Conservation (phyloP, 345 rosid species). For the Physaria fendleri region DNA sequence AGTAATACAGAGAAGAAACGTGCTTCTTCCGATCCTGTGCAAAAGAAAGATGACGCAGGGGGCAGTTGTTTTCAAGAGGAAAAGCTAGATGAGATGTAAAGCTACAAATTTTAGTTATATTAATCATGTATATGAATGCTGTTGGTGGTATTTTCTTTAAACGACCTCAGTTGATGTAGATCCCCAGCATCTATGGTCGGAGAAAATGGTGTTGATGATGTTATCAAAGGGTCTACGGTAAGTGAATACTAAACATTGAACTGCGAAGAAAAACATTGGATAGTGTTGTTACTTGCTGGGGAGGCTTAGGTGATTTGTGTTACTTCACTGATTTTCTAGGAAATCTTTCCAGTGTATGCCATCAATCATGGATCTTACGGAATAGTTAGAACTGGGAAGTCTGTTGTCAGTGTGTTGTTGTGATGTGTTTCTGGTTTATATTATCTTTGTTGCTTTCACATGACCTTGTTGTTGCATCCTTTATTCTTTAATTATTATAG, state of each 20-base stretch:
- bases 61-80: slow-evolving; percentile 4
- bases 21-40: neutral
- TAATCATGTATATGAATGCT: neutral
- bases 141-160: neutral
- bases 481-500: neutral
- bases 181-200: neutral
- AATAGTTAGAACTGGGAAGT: neutral
- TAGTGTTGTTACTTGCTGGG: neutral
- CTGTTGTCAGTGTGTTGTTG: neutral
- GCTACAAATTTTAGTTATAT: neutral
- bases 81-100: slow-evolving; percentile 24
- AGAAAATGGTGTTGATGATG: neutral
- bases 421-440: neutral
- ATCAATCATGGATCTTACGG: neutral
- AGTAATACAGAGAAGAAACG: slow-evolving; percentile 35
- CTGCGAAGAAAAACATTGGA: neutral
- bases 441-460: neutral
- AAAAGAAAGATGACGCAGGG: neutral
- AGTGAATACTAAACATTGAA: slow-evolving; percentile 2
- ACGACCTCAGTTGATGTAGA: slow-evolving; percentile 14
- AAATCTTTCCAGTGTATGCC: neutral
- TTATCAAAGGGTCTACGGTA: slow-evolving; percentile 6
- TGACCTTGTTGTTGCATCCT: slow-evolving; percentile 2
- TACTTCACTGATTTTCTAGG: neutral
- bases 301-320: neutral